A percentile compares a stretch with the other conserved stretches of the same genome.
Evolutionary conservation across 768 basidiomycete species (phyloP).

Genomic region (Phanerochaete carnosa): DNA sequence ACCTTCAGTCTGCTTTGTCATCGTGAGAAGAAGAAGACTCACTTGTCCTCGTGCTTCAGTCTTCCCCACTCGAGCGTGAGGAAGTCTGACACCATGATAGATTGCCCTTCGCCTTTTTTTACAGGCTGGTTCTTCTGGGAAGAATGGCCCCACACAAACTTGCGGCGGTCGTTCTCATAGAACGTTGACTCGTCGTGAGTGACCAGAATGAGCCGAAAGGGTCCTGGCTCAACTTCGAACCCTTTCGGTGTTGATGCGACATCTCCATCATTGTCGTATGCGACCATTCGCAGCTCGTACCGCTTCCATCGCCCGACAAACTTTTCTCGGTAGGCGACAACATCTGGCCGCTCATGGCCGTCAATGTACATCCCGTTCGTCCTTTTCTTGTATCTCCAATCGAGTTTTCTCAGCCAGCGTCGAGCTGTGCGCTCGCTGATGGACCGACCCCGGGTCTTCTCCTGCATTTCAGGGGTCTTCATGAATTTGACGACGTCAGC

Average conservation of each 20-base stretch:
- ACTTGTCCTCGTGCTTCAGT: conserved; percentile 19
- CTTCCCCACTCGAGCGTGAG: conserved; percentile 30
- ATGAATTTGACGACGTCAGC: conserved; percentile 4
- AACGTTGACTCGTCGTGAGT: conserved; percentile 31
- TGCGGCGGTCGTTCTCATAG: conserved; percentile 12
- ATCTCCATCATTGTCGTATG: conserved; percentile 8
- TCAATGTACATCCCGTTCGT: conserved; percentile 29
- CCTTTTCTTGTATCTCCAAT: conserved; percentile 26
- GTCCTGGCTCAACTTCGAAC: conserved; percentile 17
- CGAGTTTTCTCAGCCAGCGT: conserved; percentile 27
- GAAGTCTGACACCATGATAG: conserved; percentile 37
- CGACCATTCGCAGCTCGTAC: neutral
- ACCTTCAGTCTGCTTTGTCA: neutral
- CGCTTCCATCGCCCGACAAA: conserved; percentile 11
- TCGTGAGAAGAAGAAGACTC: conserved; percentile 11
- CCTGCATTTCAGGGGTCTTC: neutral
- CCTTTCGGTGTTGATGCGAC: conserved; percentile 29
- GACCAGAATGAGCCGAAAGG: conserved; percentile 39
- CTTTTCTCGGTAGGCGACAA: conserved; percentile 9
- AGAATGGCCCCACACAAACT: conserved; percentile 19
- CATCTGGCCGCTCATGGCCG: conserved; percentile 16
- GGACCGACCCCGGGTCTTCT: neutral
- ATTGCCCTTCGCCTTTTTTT: conserved; percentile 34
- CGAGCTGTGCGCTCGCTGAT: conserved; percentile 1
- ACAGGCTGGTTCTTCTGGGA: conserved; percentile 21